phyloP scores from a whole-genome alignment of 441 rosid species.

The Mallotus repandus region DNA sequence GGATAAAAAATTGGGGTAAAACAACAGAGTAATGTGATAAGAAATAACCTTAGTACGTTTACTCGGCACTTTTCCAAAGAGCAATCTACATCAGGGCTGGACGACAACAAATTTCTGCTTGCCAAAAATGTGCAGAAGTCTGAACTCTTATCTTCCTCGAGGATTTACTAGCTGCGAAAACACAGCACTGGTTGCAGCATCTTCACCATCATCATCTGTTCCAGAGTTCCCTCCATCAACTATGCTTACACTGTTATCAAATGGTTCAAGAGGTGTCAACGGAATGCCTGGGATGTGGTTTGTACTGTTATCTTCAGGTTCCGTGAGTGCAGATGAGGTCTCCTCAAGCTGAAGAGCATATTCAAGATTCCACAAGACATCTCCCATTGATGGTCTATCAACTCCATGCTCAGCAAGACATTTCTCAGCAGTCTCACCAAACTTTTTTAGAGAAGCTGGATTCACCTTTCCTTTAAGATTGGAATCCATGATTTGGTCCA shows the following conservation, averaged over 20 bases:
- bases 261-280: slow-evolving; percentile 75
- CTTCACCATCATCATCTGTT: slow-evolving; percentile 81
- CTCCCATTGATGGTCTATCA: slow-evolving; percentile 97
- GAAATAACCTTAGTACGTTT: slow-evolving; percentile 31
- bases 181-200: slow-evolving; percentile 88
- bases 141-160: slow-evolving; percentile 68
- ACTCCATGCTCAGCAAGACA: slow-evolving; percentile 91
- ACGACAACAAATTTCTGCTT: slow-evolving; percentile 4
- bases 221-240: slow-evolving; percentile 56
- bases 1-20: slow-evolving; percentile 32
- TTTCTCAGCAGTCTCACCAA: slow-evolving; percentile 96
- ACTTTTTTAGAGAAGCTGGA: slow-evolving; percentile 81
- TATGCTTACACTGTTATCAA: slow-evolving; percentile 83
- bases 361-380: slow-evolving; percentile 93
- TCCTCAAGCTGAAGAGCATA: slow-evolving; percentile 95
- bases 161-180: slow-evolving; percentile 98
- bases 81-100: slow-evolving; percentile 12
- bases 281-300: slow-evolving; percentile 87
- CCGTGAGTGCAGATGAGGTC: slow-evolving; percentile 78
- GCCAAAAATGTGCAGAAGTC: slow-evolving; percentile 6
- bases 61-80: slow-evolving; percentile 23
- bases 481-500: slow-evolving; percentile 90
- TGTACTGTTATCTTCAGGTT: slow-evolving; percentile 97
- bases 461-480: slow-evolving; percentile 80
- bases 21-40: slow-evolving; percentile 23